phyloP scores from a whole-genome alignment of 2,329 filamentous ascomycete species.

The Colletotrichum sp. region DNA sequence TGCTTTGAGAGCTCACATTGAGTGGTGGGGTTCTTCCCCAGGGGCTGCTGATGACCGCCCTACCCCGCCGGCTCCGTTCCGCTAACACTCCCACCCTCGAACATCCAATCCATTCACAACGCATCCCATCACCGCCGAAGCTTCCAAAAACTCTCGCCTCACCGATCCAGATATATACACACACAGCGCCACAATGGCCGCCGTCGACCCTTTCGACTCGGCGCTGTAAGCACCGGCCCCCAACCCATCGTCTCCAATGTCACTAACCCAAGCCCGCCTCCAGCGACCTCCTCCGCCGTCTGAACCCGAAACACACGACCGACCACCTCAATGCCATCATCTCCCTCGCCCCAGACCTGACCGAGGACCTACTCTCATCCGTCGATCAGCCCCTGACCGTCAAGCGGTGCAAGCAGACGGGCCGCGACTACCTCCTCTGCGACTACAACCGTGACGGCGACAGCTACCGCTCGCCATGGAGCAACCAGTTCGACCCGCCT shows the following conservation, averaged over 20 bases:
- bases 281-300: conserved; percentile 96
- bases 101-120: neutral
- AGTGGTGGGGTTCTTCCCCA: conserved; percentile 8
- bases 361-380: conserved; percentile 96
- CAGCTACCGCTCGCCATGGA: conserved; percentile 98
- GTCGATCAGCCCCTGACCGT: conserved; percentile 94
- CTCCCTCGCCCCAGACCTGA: conserved; percentile 85
- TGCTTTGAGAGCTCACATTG: conserved; percentile 1
- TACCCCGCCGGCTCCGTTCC: neutral
- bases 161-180: neutral
- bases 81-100: conserved; percentile 6
- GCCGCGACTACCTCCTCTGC: conserved; percentile 95
- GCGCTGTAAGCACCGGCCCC: conserved; percentile 64
- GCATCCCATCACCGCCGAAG: neutral
- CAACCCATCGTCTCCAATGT: neutral
- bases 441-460: conserved; percentile 99
- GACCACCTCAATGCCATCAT: conserved; percentile 89
- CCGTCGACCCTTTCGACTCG: conserved; percentile 74
- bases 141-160: neutral
- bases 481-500: conserved; percentile 95
- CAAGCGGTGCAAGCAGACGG: conserved; percentile 83
- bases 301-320: conserved; percentile 92
- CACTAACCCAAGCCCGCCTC: neutral
- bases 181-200: conserved; percentile 42
- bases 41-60: neutral